These are phyloP conservation scores for Alnus glutinosa DNA, from an alignment of 306 rosid genomes.

Conservation along the genomic window DNA sequence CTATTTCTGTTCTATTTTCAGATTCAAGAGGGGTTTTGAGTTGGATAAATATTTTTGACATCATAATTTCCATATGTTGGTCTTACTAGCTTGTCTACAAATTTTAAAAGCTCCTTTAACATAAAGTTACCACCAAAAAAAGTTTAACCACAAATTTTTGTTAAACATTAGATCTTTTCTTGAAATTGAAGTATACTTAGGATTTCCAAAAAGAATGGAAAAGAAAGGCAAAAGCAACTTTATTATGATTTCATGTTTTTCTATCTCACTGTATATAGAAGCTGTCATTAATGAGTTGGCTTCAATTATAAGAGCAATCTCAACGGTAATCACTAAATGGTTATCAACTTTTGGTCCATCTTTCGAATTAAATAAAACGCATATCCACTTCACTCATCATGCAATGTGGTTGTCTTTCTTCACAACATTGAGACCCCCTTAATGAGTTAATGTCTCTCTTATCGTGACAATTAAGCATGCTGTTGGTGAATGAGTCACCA, in stretches of 20 bases:
- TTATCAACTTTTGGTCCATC: neutral
- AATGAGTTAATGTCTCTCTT: constrained; percentile 19
- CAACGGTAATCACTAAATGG: neutral
- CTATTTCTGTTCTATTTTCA: neutral
- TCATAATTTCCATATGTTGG: neutral
- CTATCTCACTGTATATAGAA: neutral
- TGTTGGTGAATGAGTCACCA: neutral
- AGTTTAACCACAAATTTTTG: neutral
- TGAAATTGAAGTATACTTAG: neutral
- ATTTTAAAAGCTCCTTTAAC: neutral
- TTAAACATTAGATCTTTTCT: neutral
- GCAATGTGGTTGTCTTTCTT: constrained; percentile 13
- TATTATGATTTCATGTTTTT: neutral
- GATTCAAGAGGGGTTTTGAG: neutral
- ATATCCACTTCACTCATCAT: constrained; percentile 1
- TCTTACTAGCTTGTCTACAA: neutral
- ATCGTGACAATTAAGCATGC: constrained; percentile 18
- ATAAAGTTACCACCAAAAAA: neutral
- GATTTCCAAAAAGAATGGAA: neutral
- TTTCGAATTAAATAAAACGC: constrained; percentile 1
- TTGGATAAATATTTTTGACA: neutral
- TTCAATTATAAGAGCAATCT: constrained; percentile 1
- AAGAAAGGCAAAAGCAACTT: neutral
- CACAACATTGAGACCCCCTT: constrained; percentile 14
- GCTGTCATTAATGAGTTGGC: constrained; percentile 2